Conservation (phyloP, 805 yeast species). For the Helenozyma rhizophorensis region DNA sequence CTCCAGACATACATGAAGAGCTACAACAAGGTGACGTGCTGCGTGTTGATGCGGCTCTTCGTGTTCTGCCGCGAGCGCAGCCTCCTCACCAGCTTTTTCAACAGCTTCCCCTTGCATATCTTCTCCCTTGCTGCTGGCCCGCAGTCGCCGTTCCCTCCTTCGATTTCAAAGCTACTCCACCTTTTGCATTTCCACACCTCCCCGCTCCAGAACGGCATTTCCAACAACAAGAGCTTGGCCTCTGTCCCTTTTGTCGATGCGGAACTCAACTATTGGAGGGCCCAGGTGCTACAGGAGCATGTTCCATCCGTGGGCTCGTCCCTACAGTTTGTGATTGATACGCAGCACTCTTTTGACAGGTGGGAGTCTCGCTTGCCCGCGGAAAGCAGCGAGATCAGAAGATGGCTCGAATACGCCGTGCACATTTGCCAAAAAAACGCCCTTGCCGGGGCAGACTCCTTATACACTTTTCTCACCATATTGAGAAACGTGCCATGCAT, state of each 20-base stretch:
- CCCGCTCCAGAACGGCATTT: neutral
- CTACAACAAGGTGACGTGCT: slow-evolving; percentile 17
- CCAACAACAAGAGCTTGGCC: slow-evolving; percentile 1
- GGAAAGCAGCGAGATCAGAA: neutral
- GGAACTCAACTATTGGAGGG: slow-evolving; percentile 10
- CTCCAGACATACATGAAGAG: neutral
- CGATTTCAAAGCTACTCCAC: slow-evolving; percentile 19
- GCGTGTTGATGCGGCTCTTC: slow-evolving; percentile 22
- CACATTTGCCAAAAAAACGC: slow-evolving; percentile 4
- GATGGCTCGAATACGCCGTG: slow-evolving; percentile 22
- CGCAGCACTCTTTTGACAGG: slow-evolving; percentile 1
- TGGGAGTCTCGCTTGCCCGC: slow-evolving; percentile 1
- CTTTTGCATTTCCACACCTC: slow-evolving; percentile 18
- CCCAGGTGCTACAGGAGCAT: slow-evolving; percentile 1
- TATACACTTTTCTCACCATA: slow-evolving; percentile 32
- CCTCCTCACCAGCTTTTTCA: slow-evolving; percentile 17
- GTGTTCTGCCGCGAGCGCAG: slow-evolving; percentile 19
- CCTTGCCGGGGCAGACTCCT: slow-evolving; percentile 10
- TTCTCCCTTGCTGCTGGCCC: neutral
- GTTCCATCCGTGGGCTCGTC: slow-evolving; percentile 1
- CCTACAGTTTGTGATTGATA: slow-evolving; percentile 7
- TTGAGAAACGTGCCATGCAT: slow-evolving; percentile 43
- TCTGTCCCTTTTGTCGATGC: slow-evolving; percentile 9
- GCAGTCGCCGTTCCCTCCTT: slow-evolving; percentile 10
- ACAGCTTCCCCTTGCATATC: slow-evolving; percentile 14